Percentiles rank a stretch among this genome's conserved stretches.
Evolutionary conservation across 805 yeast genomes (phyloP).

Genomic region (Candida coleopterorum): DNA sequence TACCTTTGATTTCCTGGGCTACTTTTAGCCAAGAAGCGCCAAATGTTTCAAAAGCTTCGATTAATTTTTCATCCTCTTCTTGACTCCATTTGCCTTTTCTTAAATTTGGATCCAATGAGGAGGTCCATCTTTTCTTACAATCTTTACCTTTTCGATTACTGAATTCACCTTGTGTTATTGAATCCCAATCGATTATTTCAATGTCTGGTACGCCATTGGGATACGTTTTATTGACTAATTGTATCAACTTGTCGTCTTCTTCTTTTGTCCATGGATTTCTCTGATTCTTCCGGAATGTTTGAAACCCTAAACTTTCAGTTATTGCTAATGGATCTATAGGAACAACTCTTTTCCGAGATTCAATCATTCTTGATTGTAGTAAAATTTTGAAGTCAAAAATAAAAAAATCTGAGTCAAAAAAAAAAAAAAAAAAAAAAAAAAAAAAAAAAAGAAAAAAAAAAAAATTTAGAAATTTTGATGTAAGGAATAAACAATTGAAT

Average conservation of each 20-base stretch:
- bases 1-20: slow-evolving; percentile 67
- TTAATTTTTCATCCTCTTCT: slow-evolving; percentile 66
- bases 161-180: slow-evolving; percentile 39
- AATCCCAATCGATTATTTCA: slow-evolving; percentile 59
- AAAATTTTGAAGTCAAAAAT: slow-evolving; percentile 3
- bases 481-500: no score
- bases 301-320: slow-evolving; percentile 70
- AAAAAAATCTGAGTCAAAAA: slow-evolving; percentile 4
- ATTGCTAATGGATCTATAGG: slow-evolving; percentile 51
- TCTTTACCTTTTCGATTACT: slow-evolving; percentile 66
- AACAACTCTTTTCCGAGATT: slow-evolving; percentile 13
- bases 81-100: slow-evolving; percentile 84
- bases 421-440: no score
- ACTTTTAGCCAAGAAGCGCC: slow-evolving; percentile 89
- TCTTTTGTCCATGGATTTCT: slow-evolving; percentile 71
- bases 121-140: slow-evolving; percentile 83
- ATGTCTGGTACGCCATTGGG: slow-evolving; percentile 21
- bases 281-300: slow-evolving; percentile 59
- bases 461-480: no score
- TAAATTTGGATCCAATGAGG: slow-evolving; percentile 76
- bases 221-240: slow-evolving; percentile 35
- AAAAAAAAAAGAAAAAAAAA: no score
- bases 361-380: slow-evolving; percentile 1
- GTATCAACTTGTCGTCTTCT: slow-evolving; percentile 56
- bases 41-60: slow-evolving; percentile 57